Evolutionary conservation across 345 rosid genomes (phyloP).

Genomic region (Rhodamnia rubescens): DNA sequence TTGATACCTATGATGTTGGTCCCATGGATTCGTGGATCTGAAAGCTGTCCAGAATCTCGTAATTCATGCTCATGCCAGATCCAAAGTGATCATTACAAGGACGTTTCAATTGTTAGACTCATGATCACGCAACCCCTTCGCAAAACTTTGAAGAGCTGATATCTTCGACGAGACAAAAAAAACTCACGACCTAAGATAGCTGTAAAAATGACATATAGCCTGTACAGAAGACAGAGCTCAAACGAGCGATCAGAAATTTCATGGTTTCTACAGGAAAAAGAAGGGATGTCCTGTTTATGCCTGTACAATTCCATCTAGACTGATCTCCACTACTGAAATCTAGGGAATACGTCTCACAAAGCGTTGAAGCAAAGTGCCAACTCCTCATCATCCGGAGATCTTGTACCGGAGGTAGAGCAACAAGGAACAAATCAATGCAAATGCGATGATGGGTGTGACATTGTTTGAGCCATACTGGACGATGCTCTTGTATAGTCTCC

Average conservation of each 20-base stretch:
- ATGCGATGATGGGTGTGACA: conserved; percentile 60
- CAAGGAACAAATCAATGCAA: conserved; percentile 50
- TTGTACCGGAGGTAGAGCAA: conserved; percentile 65
- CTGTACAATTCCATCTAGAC: neutral
- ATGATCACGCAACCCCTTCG: neutral
- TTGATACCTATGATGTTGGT: too few relatives aligned
- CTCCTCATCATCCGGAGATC: conserved; percentile 44
- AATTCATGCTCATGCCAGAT: neutral
- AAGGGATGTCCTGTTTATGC: neutral
- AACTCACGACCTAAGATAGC: neutral
- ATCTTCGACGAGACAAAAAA: neutral
- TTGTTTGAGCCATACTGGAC: conserved; percentile 61
- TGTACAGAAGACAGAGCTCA: neutral
- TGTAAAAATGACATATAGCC: neutral
- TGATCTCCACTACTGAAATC: neutral
- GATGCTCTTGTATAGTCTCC: conserved; percentile 70
- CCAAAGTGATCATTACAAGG: neutral
- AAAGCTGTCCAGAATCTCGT: neutral
- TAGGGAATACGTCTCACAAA: neutral
- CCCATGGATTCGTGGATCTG: neutral
- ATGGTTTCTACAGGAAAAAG: neutral
- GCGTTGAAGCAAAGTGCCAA: neutral
- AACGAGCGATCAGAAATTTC: neutral
- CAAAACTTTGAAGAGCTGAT: neutral
- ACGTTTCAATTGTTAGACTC: neutral